Percentiles rank a stretch among this genome's conserved stretches.
These are phyloP conservation scores for Talaromyces marneffei DNA, from an alignment of 2,329 filamentous ascomycete species.

Conservation along the genomic window DNA sequence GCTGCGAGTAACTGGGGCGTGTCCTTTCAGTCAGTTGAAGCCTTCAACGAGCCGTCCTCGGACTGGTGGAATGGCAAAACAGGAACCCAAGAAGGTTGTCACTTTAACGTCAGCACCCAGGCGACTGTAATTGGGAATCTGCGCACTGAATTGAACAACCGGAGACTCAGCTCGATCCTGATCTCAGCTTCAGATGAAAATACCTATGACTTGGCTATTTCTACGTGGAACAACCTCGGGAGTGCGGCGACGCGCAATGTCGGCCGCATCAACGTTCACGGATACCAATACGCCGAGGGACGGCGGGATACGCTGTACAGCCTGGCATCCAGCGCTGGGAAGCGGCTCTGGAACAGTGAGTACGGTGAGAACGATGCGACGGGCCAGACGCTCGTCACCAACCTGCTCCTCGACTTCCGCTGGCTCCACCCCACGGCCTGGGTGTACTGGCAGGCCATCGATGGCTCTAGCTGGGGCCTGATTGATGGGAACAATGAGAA, in stretches of 20 bases:
- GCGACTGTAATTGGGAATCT: neutral
- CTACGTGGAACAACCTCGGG: neutral
- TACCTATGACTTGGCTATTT: constrained; percentile 1
- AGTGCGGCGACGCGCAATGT: neutral
- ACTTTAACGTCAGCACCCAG: neutral
- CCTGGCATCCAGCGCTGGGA: neutral
- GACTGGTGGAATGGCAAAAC: constrained; percentile 4
- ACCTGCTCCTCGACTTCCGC: neutral
- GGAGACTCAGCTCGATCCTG: neutral
- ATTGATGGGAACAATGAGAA: neutral
- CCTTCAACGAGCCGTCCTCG: neutral
- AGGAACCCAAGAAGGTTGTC: constrained; percentile 1
- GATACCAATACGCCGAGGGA: neutral
- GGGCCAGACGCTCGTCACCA: neutral
- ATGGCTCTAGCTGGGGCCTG: neutral
- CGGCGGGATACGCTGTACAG: neutral
- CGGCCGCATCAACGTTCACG: neutral
- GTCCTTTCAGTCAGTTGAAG: neutral
- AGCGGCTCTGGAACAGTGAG: constrained; percentile 2
- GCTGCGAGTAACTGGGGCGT: neutral
- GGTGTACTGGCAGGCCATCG: constrained; percentile 5
- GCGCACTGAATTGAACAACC: neutral
- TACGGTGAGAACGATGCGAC: constrained; percentile 1
- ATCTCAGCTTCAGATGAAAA: neutral
- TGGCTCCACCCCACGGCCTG: constrained; percentile 1